Evolutionary conservation across 805 yeast genomes (phyloP).

Genomic region (Debaryomyces tyrocola): DNA sequence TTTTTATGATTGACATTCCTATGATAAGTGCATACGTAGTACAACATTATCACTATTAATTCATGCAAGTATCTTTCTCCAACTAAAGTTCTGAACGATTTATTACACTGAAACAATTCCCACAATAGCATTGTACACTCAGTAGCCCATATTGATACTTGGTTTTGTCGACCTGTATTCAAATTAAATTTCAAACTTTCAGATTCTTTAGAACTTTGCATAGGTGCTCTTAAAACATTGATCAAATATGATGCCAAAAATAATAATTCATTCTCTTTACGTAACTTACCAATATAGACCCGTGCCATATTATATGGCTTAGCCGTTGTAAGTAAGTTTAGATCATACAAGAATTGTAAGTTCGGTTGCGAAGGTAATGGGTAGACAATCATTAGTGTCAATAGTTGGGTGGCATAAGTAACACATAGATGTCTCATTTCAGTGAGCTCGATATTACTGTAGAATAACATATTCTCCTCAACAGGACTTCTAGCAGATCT

Average conservation of each 20-base stretch:
- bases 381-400: slow-evolving; percentile 61
- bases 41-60: slow-evolving; percentile 53
- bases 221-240: slow-evolving; percentile 47
- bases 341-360: slow-evolving; percentile 35
- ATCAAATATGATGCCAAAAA: slow-evolving; percentile 50
- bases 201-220: slow-evolving; percentile 20
- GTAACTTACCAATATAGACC: slow-evolving; percentile 50
- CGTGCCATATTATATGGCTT: slow-evolving; percentile 51
- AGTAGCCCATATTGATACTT: slow-evolving; percentile 47
- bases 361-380: slow-evolving; percentile 52
- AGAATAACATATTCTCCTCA: slow-evolving; percentile 47
- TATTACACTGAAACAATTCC: slow-evolving; percentile 78
- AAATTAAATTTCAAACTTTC: slow-evolving; percentile 12
- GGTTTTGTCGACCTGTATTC: slow-evolving; percentile 13
- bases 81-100: slow-evolving; percentile 43
- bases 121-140: slow-evolving; percentile 68
- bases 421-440: slow-evolving; percentile 49
- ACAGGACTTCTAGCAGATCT: slow-evolving; percentile 44
- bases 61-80: slow-evolving; percentile 50
- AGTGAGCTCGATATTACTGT: slow-evolving; percentile 25
- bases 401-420: slow-evolving; percentile 58
- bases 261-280: slow-evolving; percentile 54
- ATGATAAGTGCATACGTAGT: slow-evolving; percentile 54
- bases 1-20: slow-evolving; percentile 36
- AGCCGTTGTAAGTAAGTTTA: slow-evolving; percentile 24